These are phyloP conservation scores for Murraya paniculata DNA, from an alignment of 345 rosid species.

Conservation along the genomic window DNA sequence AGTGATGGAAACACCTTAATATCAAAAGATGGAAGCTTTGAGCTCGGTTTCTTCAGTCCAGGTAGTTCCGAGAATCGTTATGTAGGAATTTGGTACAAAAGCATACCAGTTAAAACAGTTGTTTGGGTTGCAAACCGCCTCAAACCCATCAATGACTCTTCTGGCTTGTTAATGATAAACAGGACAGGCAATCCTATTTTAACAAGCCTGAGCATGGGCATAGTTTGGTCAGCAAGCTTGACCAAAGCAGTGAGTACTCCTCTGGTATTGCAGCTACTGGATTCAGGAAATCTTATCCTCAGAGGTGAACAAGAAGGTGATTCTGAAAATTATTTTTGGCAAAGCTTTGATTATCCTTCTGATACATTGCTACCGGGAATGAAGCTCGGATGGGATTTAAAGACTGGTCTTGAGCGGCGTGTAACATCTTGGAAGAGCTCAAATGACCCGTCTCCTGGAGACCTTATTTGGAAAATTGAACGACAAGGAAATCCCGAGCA, in stretches of 20 bases:
- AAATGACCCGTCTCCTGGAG: constrained; percentile 46
- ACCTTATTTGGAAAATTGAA: constrained; percentile 25
- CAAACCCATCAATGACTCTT: constrained; percentile 35
- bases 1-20: constrained; percentile 25
- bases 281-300: constrained; percentile 49
- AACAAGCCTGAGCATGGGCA: not conserved
- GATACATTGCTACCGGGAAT: constrained; percentile 40
- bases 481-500: constrained; percentile 32
- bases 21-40: constrained; percentile 24
- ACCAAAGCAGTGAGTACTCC: not conserved
- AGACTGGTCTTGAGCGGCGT: constrained; percentile 21
- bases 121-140: constrained; percentile 57
- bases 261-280: constrained; percentile 31
- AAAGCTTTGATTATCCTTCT: constrained; percentile 30
- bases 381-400: constrained; percentile 51
- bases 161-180: constrained; percentile 31
- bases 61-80: constrained; percentile 32
- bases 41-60: constrained; percentile 41
- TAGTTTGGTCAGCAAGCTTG: not conserved
- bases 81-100: constrained; percentile 55
- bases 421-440: constrained; percentile 40
- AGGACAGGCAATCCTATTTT: constrained; percentile 20
- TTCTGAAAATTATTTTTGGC: not conserved
- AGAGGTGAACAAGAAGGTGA: constrained; percentile 16
- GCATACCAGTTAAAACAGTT: constrained; percentile 27